A percentile compares a stretch with the other conserved stretches of the same genome.
These are phyloP conservation scores for Pyrenophora teres DNA, from an alignment of 2,329 filamentous ascomycete genomes.

Conservation along the genomic window DNA sequence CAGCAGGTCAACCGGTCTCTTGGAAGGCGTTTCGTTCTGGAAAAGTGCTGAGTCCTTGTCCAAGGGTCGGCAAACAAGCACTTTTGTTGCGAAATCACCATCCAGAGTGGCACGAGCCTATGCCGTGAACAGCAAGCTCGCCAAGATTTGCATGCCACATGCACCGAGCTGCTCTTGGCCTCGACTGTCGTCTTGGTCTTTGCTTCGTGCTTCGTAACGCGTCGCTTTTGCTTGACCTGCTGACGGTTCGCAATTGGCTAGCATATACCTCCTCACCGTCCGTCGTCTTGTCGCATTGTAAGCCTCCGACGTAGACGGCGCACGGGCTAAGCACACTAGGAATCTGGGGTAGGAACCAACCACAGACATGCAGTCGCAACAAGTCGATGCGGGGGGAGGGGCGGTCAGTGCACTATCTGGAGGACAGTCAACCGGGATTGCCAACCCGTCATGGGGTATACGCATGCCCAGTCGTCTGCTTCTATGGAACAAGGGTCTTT, in stretches of 20 bases:
- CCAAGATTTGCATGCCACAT: constrained; percentile 6
- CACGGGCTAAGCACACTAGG: constrained; percentile 6
- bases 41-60: too few species aligned
- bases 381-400: constrained; percentile 3
- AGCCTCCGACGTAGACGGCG: constrained; percentile 33
- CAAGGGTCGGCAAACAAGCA: too few species aligned
- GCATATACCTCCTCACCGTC: background rate
- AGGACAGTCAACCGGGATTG: constrained; percentile 2
- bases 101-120: background rate
- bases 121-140: constrained; percentile 4
- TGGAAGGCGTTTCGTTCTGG: background rate
- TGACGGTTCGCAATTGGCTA: background rate
- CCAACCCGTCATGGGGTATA: constrained; percentile 7
- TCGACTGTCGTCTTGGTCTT: background rate
- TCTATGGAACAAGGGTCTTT: constrained; percentile 5
- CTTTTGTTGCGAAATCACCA: too few species aligned
- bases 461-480: constrained; percentile 1
- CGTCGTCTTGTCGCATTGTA: constrained; percentile 5
- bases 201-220: background rate
- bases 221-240: background rate
- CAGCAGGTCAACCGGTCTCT: constrained; percentile 1
- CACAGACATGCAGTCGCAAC: background rate
- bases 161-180: constrained; percentile 17
- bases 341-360: constrained; percentile 25
- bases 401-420: constrained; percentile 4